These are phyloP conservation scores for Canna indica DNA, from an alignment of 176 grass and related monocot species.

Conservation along the genomic window DNA sequence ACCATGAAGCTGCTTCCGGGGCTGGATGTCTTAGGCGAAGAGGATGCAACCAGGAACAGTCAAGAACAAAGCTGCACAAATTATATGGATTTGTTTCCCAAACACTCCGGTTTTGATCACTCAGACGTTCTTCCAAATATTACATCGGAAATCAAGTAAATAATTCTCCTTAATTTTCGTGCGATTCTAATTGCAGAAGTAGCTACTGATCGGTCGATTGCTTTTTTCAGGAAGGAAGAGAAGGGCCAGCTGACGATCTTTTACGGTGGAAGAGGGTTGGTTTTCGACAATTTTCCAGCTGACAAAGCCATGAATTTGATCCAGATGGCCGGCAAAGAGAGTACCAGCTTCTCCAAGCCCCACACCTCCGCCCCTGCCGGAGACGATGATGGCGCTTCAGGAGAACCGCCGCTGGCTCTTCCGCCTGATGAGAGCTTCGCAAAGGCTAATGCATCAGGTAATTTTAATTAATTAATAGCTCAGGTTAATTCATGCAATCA, in stretches of 20 bases:
- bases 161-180: too few species aligned
- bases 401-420: too few species aligned
- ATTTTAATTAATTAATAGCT: too few species aligned
- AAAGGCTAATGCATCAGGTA: background rate
- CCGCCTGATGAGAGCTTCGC: too few species aligned
- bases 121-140: too few species aligned
- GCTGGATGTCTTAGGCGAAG: background rate
- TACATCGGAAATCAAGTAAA: too few species aligned
- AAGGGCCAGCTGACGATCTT: constrained; percentile 1
- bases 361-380: too few species aligned
- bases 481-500: too few species aligned
- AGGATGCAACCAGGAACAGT: too few species aligned
- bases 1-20: constrained; percentile 4
- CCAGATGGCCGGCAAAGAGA: constrained; percentile 1
- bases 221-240: background rate
- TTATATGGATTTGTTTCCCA: constrained; percentile 1
- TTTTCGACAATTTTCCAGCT: background rate
- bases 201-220: too few species aligned
- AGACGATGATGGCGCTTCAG: too few species aligned
- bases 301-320: constrained; percentile 2
- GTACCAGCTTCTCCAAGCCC: background rate
- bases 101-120: background rate
- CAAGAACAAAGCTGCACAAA: background rate
- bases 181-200: too few species aligned
- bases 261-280: background rate